phyloP scores from a whole-genome alignment of 306 rosid species.

The Quercus parvula region DNA sequence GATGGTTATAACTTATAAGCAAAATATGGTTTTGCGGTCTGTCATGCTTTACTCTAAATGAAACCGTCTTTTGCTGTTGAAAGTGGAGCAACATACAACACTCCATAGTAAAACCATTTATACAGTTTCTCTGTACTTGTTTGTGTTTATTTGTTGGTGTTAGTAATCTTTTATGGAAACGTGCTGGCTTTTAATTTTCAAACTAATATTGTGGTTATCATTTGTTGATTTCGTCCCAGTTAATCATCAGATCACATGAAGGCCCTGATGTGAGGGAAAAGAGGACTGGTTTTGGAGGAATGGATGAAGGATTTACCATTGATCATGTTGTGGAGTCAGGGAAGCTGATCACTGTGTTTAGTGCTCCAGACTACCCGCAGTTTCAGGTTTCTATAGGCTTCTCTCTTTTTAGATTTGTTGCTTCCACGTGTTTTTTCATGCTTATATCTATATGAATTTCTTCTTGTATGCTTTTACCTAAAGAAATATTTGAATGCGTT shows the following conservation, averaged over 20 bases:
- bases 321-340: slow-evolving; percentile 92
- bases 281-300: slow-evolving; percentile 73
- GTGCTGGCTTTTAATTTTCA: slow-evolving; percentile 6
- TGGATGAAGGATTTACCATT: slow-evolving; percentile 81
- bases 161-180: background rate
- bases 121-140: background rate
- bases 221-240: slow-evolving; percentile 43
- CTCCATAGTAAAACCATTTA: background rate
- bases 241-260: slow-evolving; percentile 93
- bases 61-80: background rate
- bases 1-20: background rate
- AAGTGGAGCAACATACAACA: background rate
- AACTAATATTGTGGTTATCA: slow-evolving; percentile 26
- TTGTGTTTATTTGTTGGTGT: slow-evolving; percentile 17
- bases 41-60: background rate
- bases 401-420: background rate
- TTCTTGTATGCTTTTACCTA: background rate
- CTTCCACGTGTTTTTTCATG: background rate
- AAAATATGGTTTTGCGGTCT: background rate
- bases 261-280: slow-evolving; percentile 87
- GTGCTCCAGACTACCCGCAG: slow-evolving; percentile 97
- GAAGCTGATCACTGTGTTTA: slow-evolving; percentile 74
- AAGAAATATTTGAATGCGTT: background rate
- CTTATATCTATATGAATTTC: background rate
- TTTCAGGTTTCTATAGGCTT: slow-evolving; percentile 60